Conservation (phyloP, 495 filamentous ascomycete species). For the Aspergillus hancockii region DNA sequence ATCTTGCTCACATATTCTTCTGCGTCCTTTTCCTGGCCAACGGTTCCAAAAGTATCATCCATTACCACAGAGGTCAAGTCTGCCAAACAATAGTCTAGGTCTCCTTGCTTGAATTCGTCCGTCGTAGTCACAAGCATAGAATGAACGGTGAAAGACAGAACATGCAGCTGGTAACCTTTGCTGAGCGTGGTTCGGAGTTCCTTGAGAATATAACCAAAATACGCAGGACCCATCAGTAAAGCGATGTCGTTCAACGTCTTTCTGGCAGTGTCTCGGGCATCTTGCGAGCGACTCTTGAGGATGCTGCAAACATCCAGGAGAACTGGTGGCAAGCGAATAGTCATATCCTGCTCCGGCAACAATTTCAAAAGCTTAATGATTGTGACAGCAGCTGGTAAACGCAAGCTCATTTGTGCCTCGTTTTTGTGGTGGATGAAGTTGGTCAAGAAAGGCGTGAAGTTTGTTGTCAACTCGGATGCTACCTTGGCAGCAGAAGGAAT, state of each 20-base stretch:
- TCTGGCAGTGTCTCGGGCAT: constrained; percentile 85
- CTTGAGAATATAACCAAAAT: constrained; percentile 90
- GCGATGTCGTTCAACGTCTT: constrained; percentile 85
- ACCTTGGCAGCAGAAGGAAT: constrained; percentile 72
- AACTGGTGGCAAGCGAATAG: constrained; percentile 73
- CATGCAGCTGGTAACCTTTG: constrained; percentile 89
- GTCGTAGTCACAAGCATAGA: constrained; percentile 78
- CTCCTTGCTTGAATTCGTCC: constrained; percentile 75
- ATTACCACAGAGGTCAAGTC: constrained; percentile 82
- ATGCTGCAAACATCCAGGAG: constrained; percentile 92
- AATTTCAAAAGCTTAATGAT: constrained; percentile 82
- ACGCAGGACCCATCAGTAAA: constrained; percentile 72
- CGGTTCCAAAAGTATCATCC: constrained; percentile 96
- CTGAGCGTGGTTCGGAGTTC: constrained; percentile 80
- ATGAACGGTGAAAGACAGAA: constrained; percentile 92
- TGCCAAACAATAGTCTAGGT: constrained; percentile 82
- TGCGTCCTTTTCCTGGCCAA: constrained; percentile 96
- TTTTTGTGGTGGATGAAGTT: constrained; percentile 91
- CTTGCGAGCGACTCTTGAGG: constrained; percentile 82
- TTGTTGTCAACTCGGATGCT: constrained; percentile 68
- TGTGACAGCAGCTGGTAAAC: constrained; percentile 83
- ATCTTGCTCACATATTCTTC: constrained; percentile 93
- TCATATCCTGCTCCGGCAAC: constrained; percentile 69
- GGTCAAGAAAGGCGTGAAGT: constrained; percentile 73
- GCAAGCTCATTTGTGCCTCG: constrained; percentile 85